Percentiles rank a stretch among this genome's conserved stretches.
Conservation (phyloP, 768 basidiomycete genomes). For the Goffeauzyma gilvescens region DNA sequence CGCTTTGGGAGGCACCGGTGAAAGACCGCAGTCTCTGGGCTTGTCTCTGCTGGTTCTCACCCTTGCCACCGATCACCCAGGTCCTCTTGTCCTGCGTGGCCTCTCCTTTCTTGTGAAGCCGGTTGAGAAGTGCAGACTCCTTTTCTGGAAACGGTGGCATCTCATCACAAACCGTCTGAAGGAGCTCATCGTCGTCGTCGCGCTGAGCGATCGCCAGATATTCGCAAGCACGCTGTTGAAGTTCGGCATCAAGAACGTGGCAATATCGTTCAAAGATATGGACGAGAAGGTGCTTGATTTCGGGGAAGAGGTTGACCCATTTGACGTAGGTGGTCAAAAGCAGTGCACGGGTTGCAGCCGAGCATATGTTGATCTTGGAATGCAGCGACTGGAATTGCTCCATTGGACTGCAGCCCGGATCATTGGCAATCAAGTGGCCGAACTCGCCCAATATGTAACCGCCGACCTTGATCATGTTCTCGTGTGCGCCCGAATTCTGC, state of each 20-base stretch:
- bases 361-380: conserved; percentile 84
- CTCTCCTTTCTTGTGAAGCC: conserved; percentile 71
- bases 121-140: conserved; percentile 68
- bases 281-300: conserved; percentile 82
- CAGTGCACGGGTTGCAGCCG: conserved; percentile 74
- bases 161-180: conserved; percentile 91
- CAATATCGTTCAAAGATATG: conserved; percentile 92
- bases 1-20: conserved; percentile 30
- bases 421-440: conserved; percentile 91
- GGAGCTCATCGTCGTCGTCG: conserved; percentile 72
- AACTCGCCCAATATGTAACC: conserved; percentile 97
- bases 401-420: conserved; percentile 72
- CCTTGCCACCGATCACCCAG: conserved; percentile 90
- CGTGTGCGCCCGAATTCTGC: conserved; percentile 54
- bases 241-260: conserved; percentile 88
- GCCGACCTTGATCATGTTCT: conserved; percentile 68
- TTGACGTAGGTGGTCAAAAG: conserved; percentile 95
- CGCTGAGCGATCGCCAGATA: conserved; percentile 72
- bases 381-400: conserved; percentile 89
- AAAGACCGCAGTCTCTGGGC: conserved; percentile 39
- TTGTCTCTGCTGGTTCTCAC: conserved; percentile 63
- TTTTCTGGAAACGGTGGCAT: conserved; percentile 97
- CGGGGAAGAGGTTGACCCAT: conserved; percentile 99
- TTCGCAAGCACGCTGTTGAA: conserved; percentile 97
- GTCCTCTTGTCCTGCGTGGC: conserved; percentile 90